Percentiles rank a stretch among this genome's conserved stretches.
Evolutionary conservation across 73 alveolate genomes (phyloP).

Genomic region (Paramecium sonneborni): DNA sequence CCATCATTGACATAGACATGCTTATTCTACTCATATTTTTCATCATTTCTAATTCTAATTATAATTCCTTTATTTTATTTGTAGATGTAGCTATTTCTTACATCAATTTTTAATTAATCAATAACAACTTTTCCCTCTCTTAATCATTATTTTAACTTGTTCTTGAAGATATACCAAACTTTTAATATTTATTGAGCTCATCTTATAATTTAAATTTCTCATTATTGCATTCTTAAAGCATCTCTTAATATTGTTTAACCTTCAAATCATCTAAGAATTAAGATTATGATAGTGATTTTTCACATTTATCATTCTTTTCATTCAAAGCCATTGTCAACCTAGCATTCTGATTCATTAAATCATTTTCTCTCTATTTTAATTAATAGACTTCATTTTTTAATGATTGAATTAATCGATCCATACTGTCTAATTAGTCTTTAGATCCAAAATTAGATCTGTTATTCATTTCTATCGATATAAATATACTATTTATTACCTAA

Average conservation of each 20-base stretch:
- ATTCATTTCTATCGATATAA: neutral
- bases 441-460: neutral
- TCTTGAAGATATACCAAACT: neutral
- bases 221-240: neutral
- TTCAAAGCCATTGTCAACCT: conserved; percentile 44
- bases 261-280: neutral
- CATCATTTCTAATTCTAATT: neutral
- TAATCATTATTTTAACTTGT: neutral
- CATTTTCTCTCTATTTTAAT: conserved; percentile 19
- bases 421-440: conserved; percentile 8
- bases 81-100: conserved; percentile 11
- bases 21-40: conserved; percentile 31
- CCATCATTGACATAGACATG: conserved; percentile 59
- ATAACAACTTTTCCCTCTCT: neutral
- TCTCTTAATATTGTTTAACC: neutral
- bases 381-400: neutral
- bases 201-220: neutral
- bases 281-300: neutral
- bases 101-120: neutral
- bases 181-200: neutral
- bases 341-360: conserved; percentile 18
- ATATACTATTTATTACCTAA: neutral
- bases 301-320: conserved; percentile 6
- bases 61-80: neutral
- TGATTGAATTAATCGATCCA: conserved; percentile 32